Evolutionary conservation across 2,329 filamentous ascomycete genomes (phyloP).

Genomic region (Chrysoporthe cubensis): DNA sequence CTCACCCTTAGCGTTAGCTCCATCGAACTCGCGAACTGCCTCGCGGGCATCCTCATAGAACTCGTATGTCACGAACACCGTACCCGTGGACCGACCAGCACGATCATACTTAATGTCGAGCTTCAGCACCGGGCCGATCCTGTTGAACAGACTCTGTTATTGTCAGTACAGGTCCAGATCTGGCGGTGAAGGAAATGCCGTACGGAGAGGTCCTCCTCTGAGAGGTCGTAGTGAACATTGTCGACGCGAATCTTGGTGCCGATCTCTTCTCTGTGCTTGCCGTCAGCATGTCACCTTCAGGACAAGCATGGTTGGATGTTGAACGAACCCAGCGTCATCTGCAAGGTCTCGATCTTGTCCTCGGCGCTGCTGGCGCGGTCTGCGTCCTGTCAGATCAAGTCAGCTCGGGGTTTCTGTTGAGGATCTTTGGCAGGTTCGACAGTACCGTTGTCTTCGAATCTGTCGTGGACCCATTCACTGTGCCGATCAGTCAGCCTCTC

Average conservation of each 20-base stretch:
- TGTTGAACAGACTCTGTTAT: conserved; percentile 74
- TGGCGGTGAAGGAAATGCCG: conserved; percentile 28
- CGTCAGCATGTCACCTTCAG: conserved; percentile 34
- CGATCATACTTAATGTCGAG: conserved; percentile 82
- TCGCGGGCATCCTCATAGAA: conserved; percentile 69
- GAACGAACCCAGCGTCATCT: conserved; percentile 21
- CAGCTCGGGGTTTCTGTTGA: conserved; percentile 1
- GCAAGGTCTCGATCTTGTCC: conserved; percentile 24
- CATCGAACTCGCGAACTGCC: conserved; percentile 81
- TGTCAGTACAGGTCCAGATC: conserved; percentile 34
- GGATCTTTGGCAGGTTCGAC: not conserved
- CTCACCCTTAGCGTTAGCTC: conserved; percentile 81
- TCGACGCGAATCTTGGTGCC: conserved; percentile 80
- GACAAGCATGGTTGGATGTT: not conserved
- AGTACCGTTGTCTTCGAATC: conserved; percentile 75
- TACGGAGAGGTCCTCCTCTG: conserved; percentile 81
- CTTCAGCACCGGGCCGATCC: conserved; percentile 73
- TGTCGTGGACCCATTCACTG: conserved; percentile 94
- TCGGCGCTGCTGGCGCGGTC: conserved; percentile 29
- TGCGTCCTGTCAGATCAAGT: conserved; percentile 30
- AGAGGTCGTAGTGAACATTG: conserved; percentile 91
- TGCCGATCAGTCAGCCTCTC: conserved; percentile 34
- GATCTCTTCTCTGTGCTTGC: conserved; percentile 46
- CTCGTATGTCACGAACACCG: conserved; percentile 82
- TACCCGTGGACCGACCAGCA: conserved; percentile 83